phyloP scores from a whole-genome alignment of 1,284 basidiomycete genomes.

The Trichosporon sp. region DNA sequence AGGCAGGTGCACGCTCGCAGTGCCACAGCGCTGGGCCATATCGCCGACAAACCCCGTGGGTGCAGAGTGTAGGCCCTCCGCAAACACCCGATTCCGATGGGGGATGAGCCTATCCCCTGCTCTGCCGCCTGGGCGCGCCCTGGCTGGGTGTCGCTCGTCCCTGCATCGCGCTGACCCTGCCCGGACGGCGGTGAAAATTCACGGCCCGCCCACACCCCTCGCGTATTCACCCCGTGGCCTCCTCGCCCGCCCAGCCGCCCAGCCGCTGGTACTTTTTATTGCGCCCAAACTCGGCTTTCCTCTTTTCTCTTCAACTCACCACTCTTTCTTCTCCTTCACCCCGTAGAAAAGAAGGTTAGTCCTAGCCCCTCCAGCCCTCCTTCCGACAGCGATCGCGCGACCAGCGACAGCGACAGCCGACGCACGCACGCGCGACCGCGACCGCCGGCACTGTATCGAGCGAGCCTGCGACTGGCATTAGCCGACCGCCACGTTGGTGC shows the following conservation, averaged over 20 bases:
- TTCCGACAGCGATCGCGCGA: background rate
- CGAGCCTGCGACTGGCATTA: no score
- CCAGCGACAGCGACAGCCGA: background rate
- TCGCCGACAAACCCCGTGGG: conserved; percentile 2
- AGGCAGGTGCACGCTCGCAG: no score
- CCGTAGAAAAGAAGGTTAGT: conserved; percentile 19
- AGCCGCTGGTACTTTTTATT: conserved; percentile 2
- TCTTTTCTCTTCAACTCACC: conserved; percentile 20
- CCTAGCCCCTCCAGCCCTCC: background rate
- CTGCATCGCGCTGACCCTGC: background rate
- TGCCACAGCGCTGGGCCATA: background rate
- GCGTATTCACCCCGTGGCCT: background rate
- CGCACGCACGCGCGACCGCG: background rate
- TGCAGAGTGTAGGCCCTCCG: background rate
- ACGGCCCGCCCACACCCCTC: background rate
- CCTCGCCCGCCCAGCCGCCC: background rate
- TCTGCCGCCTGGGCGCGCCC: background rate
- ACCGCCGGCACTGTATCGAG: no score
- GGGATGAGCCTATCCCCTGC: conserved; percentile 4
- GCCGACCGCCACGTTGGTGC: background rate
- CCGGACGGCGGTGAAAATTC: conserved; percentile 2
- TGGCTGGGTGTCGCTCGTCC: background rate
- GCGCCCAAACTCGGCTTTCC: background rate
- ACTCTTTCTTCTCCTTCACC: conserved; percentile 20
- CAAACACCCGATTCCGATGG: conserved; percentile 6